Evolutionary conservation across 2,329 filamentous ascomycete species (phyloP).

Genomic region (Clarireedia paspali): DNA sequence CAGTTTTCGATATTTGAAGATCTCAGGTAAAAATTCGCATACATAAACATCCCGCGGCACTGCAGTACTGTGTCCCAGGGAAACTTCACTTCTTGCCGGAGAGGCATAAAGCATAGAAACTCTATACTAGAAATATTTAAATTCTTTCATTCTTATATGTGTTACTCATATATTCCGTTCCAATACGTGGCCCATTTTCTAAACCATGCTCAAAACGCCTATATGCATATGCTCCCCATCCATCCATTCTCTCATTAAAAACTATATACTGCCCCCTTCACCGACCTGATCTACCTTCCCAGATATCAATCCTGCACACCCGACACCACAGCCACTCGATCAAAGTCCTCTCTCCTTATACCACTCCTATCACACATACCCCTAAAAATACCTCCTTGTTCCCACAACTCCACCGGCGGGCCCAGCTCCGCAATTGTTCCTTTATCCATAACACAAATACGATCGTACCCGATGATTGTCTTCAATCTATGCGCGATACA

Average conservation of each 20-base stretch:
- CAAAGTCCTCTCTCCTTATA: conserved; percentile 28
- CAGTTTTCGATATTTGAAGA: too few relatives aligned
- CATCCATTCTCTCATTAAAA: not conserved
- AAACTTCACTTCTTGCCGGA: too few relatives aligned
- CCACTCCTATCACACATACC: conserved; percentile 61
- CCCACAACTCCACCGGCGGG: conserved; percentile 65
- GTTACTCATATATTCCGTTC: too few relatives aligned
- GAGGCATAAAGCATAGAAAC: too few relatives aligned
- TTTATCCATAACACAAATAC: conserved; percentile 93
- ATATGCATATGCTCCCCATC: too few relatives aligned
- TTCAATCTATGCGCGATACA: conserved; percentile 89
- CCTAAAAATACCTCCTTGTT: conserved; percentile 67
- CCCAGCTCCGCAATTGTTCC: conserved; percentile 84
- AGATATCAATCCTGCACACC: not conserved
- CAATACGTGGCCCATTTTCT: too few relatives aligned
- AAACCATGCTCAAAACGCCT: not conserved
- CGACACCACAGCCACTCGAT: not conserved
- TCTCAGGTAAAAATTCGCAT: too few relatives aligned
- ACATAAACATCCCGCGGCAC: too few relatives aligned
- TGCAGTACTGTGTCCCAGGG: too few relatives aligned
- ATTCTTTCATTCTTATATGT: too few relatives aligned
- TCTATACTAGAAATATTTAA: too few relatives aligned
- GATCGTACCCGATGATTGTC: conserved; percentile 90
- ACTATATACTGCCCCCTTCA: not conserved
- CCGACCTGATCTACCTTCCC: too few relatives aligned